Conservation (phyloP, 2,329 filamentous ascomycete genomes). For the Paecilomyces sp. region DNA sequence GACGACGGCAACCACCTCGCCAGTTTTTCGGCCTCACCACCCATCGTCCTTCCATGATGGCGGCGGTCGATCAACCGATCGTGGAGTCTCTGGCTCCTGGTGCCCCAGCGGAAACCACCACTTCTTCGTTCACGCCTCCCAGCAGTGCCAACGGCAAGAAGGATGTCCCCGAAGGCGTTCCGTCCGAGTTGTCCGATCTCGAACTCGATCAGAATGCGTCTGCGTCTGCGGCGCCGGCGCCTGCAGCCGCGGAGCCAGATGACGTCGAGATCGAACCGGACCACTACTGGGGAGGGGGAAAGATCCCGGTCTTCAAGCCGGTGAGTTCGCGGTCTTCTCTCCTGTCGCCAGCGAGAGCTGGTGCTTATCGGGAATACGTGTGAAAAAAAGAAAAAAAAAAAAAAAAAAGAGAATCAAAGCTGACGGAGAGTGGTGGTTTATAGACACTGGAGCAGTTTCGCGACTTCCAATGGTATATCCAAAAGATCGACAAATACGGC, state of each 20-base stretch:
- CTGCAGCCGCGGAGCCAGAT: conserved; percentile 48
- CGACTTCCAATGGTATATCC: conserved; percentile 87
- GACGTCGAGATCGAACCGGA: conserved; percentile 75
- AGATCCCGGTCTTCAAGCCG: conserved; percentile 88
- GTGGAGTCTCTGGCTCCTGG: conserved; percentile 17
- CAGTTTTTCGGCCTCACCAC: conserved; percentile 6
- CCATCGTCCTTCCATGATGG: conserved; percentile 21
- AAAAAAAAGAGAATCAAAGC: neutral
- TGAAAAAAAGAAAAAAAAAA: neutral
- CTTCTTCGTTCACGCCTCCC: conserved; percentile 31
- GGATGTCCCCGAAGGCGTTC: conserved; percentile 33
- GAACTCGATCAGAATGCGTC: conserved; percentile 27
- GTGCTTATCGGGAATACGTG: neutral
- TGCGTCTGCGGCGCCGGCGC: conserved; percentile 14
- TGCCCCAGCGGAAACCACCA: conserved; percentile 21
- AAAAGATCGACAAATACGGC: conserved; percentile 83
- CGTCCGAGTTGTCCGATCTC: conserved; percentile 35
- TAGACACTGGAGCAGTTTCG: conserved; percentile 87
- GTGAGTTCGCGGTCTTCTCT: conserved; percentile 38
- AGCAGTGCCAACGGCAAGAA: conserved; percentile 39
- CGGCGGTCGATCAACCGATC: conserved; percentile 24
- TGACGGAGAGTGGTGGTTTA: conserved; percentile 4
- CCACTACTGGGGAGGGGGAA: conserved; percentile 75
- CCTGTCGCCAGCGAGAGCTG: neutral
- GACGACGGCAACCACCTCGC: conserved; percentile 27